A percentile compares a stretch with the other conserved stretches of the same genome.
These are phyloP conservation scores for Xylariales sp. DNA, from an alignment of 2,329 filamentous ascomycete species.

Conservation along the genomic window DNA sequence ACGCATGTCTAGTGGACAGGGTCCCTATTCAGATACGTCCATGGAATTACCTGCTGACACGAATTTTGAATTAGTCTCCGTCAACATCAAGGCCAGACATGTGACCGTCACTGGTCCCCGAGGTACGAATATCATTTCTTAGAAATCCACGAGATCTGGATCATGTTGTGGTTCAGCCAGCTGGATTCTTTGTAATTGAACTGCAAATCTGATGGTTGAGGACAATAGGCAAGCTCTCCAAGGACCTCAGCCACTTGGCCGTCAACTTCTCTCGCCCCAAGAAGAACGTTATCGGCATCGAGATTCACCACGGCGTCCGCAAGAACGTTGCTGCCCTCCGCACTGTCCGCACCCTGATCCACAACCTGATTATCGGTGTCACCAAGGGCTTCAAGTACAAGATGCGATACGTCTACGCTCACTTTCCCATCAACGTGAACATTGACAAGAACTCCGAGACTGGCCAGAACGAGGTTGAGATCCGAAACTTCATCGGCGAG, in stretches of 20 bases:
- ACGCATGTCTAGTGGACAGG: no score
- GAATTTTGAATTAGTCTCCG: constrained; percentile 89
- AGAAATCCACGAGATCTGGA: no score
- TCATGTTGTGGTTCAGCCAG: no score
- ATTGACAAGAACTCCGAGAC: constrained; percentile 94
- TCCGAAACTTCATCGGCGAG: constrained; percentile 99
- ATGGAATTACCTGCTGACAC: no score
- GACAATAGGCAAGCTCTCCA: constrained; percentile 86
- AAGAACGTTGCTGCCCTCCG: constrained; percentile 98
- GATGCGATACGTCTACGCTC: constrained; percentile 99
- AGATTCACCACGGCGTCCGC: constrained; percentile 96
- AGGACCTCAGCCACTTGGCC: constrained; percentile 94
- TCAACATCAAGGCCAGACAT: constrained; percentile 93
- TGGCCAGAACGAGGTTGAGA: constrained; percentile 86
- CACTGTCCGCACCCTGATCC: constrained; percentile 95
- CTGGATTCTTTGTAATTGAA: no score
- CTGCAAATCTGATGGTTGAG: no score
- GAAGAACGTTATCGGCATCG: constrained; percentile 87
- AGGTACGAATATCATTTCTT: constrained; percentile 60
- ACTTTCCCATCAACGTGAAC: constrained; percentile 99
- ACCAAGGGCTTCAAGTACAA: constrained; percentile 99
- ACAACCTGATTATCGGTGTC: constrained; percentile 97
- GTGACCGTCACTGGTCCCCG: constrained; percentile 97
- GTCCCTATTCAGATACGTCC: no score
- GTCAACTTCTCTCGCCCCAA: constrained; percentile 90